Percentiles rank a stretch among this genome's conserved stretches.
These are phyloP conservation scores for Moniliella sp. DNA, from an alignment of 1,284 basidiomycete genomes.

Conservation along the genomic window DNA sequence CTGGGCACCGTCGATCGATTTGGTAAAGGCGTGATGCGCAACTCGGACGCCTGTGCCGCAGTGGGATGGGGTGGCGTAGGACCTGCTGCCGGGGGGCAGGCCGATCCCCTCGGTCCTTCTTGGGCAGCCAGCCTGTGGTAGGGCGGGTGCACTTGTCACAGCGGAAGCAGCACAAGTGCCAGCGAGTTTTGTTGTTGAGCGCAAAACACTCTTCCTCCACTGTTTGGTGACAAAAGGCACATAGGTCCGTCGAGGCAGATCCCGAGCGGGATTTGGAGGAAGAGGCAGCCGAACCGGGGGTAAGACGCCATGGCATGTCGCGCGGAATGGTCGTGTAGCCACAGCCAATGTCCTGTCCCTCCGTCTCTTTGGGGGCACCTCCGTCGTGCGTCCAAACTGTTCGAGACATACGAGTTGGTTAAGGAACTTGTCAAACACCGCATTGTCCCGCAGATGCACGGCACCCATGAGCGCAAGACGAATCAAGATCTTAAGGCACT, in stretches of 20 bases:
- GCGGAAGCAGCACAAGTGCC: slow-evolving; percentile 79
- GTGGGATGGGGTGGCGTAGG: not conserved
- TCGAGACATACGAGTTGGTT: slow-evolving; percentile 76
- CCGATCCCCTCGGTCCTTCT: no score
- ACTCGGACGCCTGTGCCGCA: no score
- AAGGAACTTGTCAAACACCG: slow-evolving; percentile 68
- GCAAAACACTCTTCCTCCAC: slow-evolving; percentile 93
- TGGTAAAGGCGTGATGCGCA: not conserved
- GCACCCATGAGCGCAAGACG: slow-evolving; percentile 89
- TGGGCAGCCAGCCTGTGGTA: slow-evolving; percentile 36
- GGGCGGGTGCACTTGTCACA: slow-evolving; percentile 59
- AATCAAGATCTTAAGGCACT: slow-evolving; percentile 97
- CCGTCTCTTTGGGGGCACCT: slow-evolving; percentile 10
- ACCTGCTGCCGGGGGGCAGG: not conserved
- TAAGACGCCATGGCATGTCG: slow-evolving; percentile 17
- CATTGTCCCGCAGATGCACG: slow-evolving; percentile 61
- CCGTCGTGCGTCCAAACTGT: slow-evolving; percentile 33
- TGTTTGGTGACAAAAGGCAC: slow-evolving; percentile 63
- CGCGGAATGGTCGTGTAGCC: slow-evolving; percentile 25
- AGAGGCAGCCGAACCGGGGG: slow-evolving; percentile 2
- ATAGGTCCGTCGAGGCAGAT: slow-evolving; percentile 49
- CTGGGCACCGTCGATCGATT: not conserved
- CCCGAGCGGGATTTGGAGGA: slow-evolving; percentile 11
- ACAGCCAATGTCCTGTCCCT: slow-evolving; percentile 4
- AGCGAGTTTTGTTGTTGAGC: slow-evolving; percentile 74